Conservation (phyloP, 257 asterid genomes). For the Nicotiana knightiana region DNA sequence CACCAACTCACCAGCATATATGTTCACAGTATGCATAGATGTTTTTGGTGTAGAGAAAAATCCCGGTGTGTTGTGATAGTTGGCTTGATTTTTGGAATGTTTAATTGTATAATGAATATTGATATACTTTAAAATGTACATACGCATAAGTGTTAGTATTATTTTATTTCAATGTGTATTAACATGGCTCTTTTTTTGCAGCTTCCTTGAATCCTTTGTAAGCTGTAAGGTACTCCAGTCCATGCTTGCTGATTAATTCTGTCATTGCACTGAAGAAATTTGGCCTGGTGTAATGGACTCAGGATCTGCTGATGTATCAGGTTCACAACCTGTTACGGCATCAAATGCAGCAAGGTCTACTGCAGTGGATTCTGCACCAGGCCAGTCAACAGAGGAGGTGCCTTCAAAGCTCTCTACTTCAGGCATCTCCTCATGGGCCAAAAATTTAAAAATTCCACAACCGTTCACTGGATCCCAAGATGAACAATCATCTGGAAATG, state of each 20-base stretch:
- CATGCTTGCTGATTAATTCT: neutral
- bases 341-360: constrained; percentile 27
- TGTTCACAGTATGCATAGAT: neutral
- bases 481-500: constrained; percentile 53
- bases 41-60: neutral
- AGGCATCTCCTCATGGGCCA: constrained; percentile 92
- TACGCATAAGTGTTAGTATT: neutral
- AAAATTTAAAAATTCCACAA: constrained; percentile 75
- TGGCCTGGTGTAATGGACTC: constrained; percentile 40
- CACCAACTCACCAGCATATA: neutral
- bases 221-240: neutral
- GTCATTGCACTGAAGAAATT: constrained; percentile 12
- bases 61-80: neutral
- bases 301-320: constrained; percentile 45
- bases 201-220: neutral
- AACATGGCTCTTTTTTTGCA: neutral
- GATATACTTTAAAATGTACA: neutral
- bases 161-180: neutral
- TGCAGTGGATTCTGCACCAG: constrained; percentile 35
- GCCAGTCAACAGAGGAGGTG: constrained; percentile 33
- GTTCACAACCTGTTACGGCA: constrained; percentile 28
- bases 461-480: constrained; percentile 71
- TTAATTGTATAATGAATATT: neutral
- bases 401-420: constrained; percentile 67
- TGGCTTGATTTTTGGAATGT: neutral